Conservation (phyloP, 2,329 filamentous ascomycete genomes). For the Trichoderma arundinaceum region DNA sequence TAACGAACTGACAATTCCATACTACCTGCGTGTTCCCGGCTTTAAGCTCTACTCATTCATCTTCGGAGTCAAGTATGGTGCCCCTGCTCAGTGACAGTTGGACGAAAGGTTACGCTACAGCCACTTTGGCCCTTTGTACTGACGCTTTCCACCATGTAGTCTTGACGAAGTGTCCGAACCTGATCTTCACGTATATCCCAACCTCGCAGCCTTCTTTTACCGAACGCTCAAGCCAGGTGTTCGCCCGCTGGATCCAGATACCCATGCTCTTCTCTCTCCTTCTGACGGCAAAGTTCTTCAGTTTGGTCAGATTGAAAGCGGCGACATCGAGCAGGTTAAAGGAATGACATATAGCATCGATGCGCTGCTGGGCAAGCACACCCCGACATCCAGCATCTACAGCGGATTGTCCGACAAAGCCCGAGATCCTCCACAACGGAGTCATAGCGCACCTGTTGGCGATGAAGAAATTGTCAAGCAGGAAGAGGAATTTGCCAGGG, state of each 20-base stretch:
- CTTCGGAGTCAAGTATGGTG: constrained; percentile 78
- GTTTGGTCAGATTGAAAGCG: constrained; percentile 88
- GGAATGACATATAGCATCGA: constrained; percentile 98
- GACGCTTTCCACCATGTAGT: constrained; percentile 46
- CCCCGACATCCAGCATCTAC: constrained; percentile 61
- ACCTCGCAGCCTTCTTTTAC: constrained; percentile 97
- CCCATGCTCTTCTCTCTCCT: constrained; percentile 81
- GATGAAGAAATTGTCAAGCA: constrained; percentile 72
- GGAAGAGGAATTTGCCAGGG: constrained; percentile 89
- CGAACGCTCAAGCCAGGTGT: constrained; percentile 87
- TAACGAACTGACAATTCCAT: constrained; percentile 87
- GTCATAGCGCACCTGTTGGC: constrained; percentile 46
- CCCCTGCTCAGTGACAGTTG: background rate
- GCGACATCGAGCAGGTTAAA: constrained; percentile 98
- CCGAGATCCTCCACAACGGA: constrained; percentile 32
- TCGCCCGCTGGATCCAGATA: constrained; percentile 81
- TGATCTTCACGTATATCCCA: constrained; percentile 88
- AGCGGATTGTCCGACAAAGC: constrained; percentile 39
- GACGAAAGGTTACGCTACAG: background rate
- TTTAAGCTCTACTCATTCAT: constrained; percentile 91
- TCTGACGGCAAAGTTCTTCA: constrained; percentile 91
- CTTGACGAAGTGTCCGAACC: constrained; percentile 85
- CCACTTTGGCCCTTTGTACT: background rate
- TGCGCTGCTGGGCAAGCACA: constrained; percentile 78
- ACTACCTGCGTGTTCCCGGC: constrained; percentile 84